Base-by-base conservation (phyloP, 208 protist genomes). In the Crithidia sp. region DNA sequence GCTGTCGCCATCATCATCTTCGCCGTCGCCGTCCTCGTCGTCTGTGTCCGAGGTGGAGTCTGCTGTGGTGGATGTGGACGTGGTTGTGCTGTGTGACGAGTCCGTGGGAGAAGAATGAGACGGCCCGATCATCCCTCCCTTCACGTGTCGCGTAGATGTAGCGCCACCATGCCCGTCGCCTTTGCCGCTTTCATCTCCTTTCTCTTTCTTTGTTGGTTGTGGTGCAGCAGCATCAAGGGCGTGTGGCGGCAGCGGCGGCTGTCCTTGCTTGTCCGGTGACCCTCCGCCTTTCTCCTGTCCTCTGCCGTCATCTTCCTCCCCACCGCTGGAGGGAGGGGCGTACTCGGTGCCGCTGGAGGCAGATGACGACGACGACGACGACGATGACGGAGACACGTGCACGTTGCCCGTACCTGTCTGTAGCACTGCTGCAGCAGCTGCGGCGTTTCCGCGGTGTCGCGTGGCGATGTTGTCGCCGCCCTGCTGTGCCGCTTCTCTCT, bases 321-420 rank as follows among this genome's bases (percentile, higher is more conserved):
- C 28, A 28, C 1, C 28, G 28, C 12, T 39, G 12, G 57, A 64
- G 43, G 67, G 67, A 5, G 67, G 43, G 4, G 55, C 67, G 67
- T 72, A 72, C 14, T 72, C 67, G 56, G 67, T 72, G 67, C 54
- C 67, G 41, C 67, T 72, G 4, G 67, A 64, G 40, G 53, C 2
- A 16, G 60, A 5, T 56, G 62, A 45, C 2, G 62, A 67, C 16
- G 2, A 10, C 7, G 61, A 19, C 2, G 61, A 40, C 14, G 64
- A 60, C 14, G 52, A 47, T 13, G 49, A 69, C 2, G 64, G 64
- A 13, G 64, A 7, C n/a, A 12, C 52, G 37, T 49, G 28, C 19
- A 12, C 50, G 53, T 17, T 69, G 17, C 36, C 44, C 4, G 14
- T 52, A 1, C n/a, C 6, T 47, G 39, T 39, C 41, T 28, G 14